Evolutionary conservation across 2,329 filamentous ascomycete species (phyloP).

Genomic region (Thelonectria discophora): DNA sequence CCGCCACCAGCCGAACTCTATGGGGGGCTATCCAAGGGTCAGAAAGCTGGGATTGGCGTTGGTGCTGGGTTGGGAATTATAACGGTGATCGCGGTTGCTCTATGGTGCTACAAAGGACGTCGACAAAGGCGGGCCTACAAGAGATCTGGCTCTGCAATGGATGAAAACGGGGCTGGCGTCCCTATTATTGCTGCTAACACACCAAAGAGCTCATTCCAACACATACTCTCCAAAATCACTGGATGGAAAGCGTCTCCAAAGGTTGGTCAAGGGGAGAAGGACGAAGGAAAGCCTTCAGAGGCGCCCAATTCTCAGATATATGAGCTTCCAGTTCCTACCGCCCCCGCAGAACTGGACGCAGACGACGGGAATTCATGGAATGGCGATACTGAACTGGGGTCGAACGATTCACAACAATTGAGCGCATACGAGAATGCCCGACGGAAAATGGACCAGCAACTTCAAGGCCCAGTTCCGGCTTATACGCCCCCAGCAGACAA

Average conservation of each 20-base stretch:
- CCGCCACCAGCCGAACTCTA: conserved; percentile 46
- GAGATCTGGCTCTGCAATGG: conserved; percentile 30
- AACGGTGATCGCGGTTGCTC: conserved; percentile 38
- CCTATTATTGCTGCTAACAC: conserved; percentile 44
- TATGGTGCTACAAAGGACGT: conserved; percentile 48
- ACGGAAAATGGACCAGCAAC: conserved; percentile 60
- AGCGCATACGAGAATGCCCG: conserved; percentile 61
- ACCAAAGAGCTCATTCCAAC: conserved; percentile 37
- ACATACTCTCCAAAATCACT: conserved; percentile 54
- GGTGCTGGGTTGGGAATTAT: conserved; percentile 50
- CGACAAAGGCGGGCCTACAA: conserved; percentile 43
- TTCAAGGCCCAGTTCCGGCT: conserved; percentile 59
- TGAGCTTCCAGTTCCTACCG: conserved; percentile 58
- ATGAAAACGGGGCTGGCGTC: conserved; percentile 50
- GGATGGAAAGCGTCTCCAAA: conserved; percentile 47
- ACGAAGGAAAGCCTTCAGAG: conserved; percentile 43
- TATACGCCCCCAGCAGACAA: conserved; percentile 55
- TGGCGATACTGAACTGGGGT: conserved; percentile 53
- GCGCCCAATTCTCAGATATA: conserved; percentile 59
- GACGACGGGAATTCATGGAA: conserved; percentile 49
- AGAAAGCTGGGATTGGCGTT: conserved; percentile 58
- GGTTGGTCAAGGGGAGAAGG: conserved; percentile 33
- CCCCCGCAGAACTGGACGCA: conserved; percentile 61
- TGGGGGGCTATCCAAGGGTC: conserved; percentile 49
- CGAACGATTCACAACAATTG: conserved; percentile 50